These are phyloP conservation scores for Azolla pinnata DNA, from an alignment of 75 land plant species.

Conservation along the genomic window DNA sequence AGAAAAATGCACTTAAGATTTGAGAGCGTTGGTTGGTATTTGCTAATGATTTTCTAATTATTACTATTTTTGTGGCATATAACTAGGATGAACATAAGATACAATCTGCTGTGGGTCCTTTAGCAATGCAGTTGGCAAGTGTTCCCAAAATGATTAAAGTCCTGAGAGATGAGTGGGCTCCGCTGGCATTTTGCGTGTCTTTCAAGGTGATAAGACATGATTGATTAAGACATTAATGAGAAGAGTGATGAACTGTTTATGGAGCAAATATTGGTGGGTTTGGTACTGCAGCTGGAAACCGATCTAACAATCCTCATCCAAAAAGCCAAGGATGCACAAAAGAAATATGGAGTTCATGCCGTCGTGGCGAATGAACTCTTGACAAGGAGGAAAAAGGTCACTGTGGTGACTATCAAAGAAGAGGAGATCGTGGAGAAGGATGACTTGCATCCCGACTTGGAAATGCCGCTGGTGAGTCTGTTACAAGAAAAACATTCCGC, in stretches of 20 bases:
- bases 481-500: conserved; percentile 46
- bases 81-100: conserved; percentile 80
- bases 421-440: conserved; percentile 36
- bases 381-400: conserved; percentile 65
- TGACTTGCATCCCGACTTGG: conserved; percentile 41
- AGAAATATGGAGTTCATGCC: conserved; percentile 62
- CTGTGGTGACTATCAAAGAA: conserved; percentile 44
- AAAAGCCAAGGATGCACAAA: conserved; percentile 65
- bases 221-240: too few species aligned
- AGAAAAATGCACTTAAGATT: background rate
- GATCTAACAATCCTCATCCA: conserved; percentile 61
- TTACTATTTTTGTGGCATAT: background rate
- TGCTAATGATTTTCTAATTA: background rate
- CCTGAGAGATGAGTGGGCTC: conserved; percentile 75
- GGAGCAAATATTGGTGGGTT: too few species aligned
- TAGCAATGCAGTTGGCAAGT: conserved; percentile 72
- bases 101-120: conserved; percentile 69
- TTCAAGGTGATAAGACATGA: conserved; percentile 54
- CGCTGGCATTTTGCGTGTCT: conserved; percentile 69
- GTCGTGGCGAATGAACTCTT: conserved; percentile 85
- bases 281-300: conserved; percentile 62
- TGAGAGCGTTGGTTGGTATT: background rate
- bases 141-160: conserved; percentile 85
- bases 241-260: too few species aligned
- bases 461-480: conserved; percentile 52